Conservation (phyloP, 345 rosid genomes). For the Boechera retrofracta region DNA sequence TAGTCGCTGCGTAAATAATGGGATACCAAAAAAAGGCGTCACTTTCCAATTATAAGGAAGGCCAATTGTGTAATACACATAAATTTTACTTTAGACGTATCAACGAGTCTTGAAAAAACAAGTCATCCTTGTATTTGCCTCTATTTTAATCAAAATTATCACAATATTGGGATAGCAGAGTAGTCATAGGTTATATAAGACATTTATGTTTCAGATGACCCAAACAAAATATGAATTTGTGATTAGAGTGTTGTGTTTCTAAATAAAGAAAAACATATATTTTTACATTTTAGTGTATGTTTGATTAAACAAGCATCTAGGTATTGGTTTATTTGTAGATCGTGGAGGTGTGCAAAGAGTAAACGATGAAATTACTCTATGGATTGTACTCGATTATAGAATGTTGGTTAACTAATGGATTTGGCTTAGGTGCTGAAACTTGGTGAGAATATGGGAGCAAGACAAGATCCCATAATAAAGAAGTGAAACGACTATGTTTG, state of each 20-base stretch:
- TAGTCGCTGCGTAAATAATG: conserved; percentile 42
- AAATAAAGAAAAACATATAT: not conserved
- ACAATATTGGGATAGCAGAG: conserved; percentile 3
- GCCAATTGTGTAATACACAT: not conserved
- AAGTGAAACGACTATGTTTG: conserved; percentile 40
- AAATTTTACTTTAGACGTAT: not conserved
- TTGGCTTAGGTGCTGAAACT: not conserved
- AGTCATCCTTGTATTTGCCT: conserved; percentile 22
- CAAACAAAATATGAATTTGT: not conserved
- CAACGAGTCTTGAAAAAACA: conserved; percentile 2
- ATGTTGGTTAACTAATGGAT: not conserved
- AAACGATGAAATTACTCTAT: not conserved
- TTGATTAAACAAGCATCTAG: not conserved
- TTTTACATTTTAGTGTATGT: not conserved
- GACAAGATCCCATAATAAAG: not conserved
- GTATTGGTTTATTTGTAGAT: not conserved
- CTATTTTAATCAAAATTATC: not conserved
- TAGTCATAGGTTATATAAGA: not conserved
- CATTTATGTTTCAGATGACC: not conserved
- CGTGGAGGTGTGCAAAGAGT: not conserved
- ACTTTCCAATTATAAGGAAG: conserved; percentile 33
- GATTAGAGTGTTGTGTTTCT: not conserved
- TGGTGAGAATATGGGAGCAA: conserved; percentile 6
- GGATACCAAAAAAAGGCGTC: conserved; percentile 33
- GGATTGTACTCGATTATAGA: not conserved